Percentiles rank a stretch among this genome's conserved stretches.
Conservation (phyloP, 352 stramenopile species). For the Pythium aquatile region DNA sequence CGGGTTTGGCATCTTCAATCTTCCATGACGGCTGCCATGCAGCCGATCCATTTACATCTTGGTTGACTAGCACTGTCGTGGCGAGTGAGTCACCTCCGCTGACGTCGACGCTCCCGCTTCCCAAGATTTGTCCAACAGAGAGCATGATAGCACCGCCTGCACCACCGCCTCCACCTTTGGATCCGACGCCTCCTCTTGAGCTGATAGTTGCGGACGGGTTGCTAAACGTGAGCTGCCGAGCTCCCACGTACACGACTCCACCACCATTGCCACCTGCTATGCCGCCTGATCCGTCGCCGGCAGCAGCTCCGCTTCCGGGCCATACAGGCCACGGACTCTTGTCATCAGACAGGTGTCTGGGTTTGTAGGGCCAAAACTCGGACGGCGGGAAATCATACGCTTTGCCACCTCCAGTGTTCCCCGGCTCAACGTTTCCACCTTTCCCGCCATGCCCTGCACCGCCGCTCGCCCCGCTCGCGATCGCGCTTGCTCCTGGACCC, state of each 20-base stretch:
- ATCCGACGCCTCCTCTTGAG: slow-evolving; percentile 50
- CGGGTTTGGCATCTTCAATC: slow-evolving; percentile 32
- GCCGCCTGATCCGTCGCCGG: slow-evolving; percentile 32
- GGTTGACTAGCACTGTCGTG: slow-evolving; percentile 8
- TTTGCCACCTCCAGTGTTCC: slow-evolving; percentile 29
- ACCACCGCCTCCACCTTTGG: slow-evolving; percentile 65
- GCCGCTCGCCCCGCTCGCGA: slow-evolving; percentile 29
- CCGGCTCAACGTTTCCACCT: slow-evolving; percentile 36
- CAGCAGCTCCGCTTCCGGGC: slow-evolving; percentile 28
- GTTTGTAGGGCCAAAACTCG: slow-evolving; percentile 3
- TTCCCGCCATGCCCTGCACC: slow-evolving; percentile 37
- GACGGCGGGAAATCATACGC: slow-evolving; percentile 23
- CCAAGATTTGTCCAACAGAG: slow-evolving; percentile 56
- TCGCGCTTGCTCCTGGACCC: slow-evolving; percentile 25
- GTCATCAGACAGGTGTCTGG: neutral
- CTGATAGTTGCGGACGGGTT: slow-evolving; percentile 41
- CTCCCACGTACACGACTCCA: slow-evolving; percentile 67
- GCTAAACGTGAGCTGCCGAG: slow-evolving; percentile 45
- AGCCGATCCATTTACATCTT: neutral
- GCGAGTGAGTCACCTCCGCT: slow-evolving; percentile 39
- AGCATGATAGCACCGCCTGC: slow-evolving; percentile 65
- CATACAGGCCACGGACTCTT: slow-evolving; percentile 24
- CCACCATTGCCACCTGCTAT: slow-evolving; percentile 67
- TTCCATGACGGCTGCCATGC: slow-evolving; percentile 34
- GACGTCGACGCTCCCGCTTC: slow-evolving; percentile 56